Conservation (phyloP, 1,284 basidiomycete genomes). For the Microbotryum lychnidis-dioicae region DNA sequence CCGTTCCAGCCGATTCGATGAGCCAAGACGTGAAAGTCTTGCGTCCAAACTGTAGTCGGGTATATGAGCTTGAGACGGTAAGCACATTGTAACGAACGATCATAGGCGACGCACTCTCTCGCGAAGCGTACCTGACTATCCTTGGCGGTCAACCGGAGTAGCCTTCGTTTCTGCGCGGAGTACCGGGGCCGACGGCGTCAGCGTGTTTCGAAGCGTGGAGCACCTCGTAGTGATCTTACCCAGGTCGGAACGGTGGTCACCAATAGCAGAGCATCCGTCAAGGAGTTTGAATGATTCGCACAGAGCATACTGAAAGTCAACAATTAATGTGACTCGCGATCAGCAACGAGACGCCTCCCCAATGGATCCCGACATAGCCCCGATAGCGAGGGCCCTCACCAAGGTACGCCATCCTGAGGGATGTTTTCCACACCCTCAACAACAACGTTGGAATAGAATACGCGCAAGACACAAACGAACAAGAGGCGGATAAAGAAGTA, state of each 20-base stretch:
- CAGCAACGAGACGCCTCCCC: too few relatives aligned
- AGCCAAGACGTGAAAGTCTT: slow-evolving; percentile 77
- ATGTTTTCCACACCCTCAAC: slow-evolving; percentile 65
- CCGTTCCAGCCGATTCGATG: slow-evolving; percentile 72
- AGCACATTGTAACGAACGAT: too few relatives aligned
- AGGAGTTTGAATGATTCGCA: slow-evolving; percentile 71
- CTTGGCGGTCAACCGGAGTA: slow-evolving; percentile 73
- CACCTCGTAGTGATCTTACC: not conserved
- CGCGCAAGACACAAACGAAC: slow-evolving; percentile 69
- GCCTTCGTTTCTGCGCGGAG: slow-evolving; percentile 52
- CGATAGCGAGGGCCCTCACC: slow-evolving; percentile 46
- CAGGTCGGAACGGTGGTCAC: slow-evolving; percentile 33
- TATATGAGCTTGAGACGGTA: too few relatives aligned
- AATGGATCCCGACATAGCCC: too few relatives aligned
- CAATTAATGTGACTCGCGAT: slow-evolving; percentile 17
- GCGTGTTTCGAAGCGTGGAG: not conserved
- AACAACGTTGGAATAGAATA: slow-evolving; percentile 81
- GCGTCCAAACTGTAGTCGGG: slow-evolving; percentile 51
- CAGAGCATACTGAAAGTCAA: slow-evolving; percentile 51
- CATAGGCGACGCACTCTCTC: too few relatives aligned
- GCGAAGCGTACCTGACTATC: slow-evolving; percentile 50
- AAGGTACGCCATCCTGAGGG: slow-evolving; percentile 60
- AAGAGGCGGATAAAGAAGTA: slow-evolving; percentile 38
- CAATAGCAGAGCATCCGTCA: slow-evolving; percentile 65
- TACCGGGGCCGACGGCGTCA: not conserved